Evolutionary conservation across 2,329 filamentous ascomycete species (phyloP), one percentile per base, ranked within the genome.

Genomic region (Pestalotiopsis sp.): DNA sequence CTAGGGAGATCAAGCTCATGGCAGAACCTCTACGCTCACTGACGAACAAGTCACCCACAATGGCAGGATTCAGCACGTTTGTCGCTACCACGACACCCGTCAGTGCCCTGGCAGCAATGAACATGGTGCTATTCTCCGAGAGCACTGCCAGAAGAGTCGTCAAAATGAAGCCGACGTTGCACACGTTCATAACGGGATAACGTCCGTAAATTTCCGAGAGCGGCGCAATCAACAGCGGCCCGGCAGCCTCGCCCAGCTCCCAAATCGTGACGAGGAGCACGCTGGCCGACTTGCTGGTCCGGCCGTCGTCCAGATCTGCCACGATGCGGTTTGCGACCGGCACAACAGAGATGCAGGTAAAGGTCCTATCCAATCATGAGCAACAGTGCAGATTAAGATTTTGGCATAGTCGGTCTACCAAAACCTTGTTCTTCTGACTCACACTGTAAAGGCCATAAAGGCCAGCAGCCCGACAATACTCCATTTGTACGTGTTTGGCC

Each of bases 231-330:
- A 91, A 78, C 1, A 87, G 77, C 1, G 89, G 89, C 0, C 89
- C 89, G 6, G 88, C 85, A 2, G 87, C 87, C 72, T 90, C 88
- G 70, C 91, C 91, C 0, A 93, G 84, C 69, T 94, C 87, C 84
- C 91, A 91, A 69, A 93, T 88, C 0, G 90, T 92, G 9, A 93
- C 89, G 66, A 93, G 88, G 59, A 94, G 81, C 52, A 87, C 85
- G 72, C 81, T 83, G 17, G 85, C 80, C 0, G 84, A 83, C 68
- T 84, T 84, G 76, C 80, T 81, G 36, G 78, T 73, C 11, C 75
- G 71, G n/a, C 79, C 77, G 20, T 73, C 66, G 68, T 82, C 76
- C 62, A 84, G 80, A 68, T 89, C 86, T 2, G 78, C 72, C 25
- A 86, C 82, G 70, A 89, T 88, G 61, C 78, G 80, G 49, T 78